Evolutionary conservation across 257 asterid genomes (phyloP), one percentile per base, ranked within the genome.

Genomic region (Mentha longifolia): DNA sequence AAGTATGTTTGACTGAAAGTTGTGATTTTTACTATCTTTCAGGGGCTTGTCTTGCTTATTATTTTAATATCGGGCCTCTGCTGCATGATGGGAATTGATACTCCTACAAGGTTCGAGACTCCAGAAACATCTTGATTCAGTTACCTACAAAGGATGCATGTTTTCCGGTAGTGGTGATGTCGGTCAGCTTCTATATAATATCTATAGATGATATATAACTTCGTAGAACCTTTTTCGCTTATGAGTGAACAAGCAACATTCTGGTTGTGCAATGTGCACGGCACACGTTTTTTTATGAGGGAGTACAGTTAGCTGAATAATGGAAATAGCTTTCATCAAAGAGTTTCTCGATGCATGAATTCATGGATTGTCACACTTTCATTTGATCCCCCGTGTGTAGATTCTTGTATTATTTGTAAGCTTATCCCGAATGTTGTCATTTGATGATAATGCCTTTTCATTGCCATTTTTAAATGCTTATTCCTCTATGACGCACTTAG

Each of bases 11-110:
- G 39, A 16, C 68, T 67, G 56, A 60, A 67, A 43, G 22, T 67
- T 45, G 16, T 60, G 71, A 47, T 25, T 16, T 46, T 50, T 66
- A 30, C 67, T 55, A 54, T 66, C 52, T 82, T 83, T 73, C 94
- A 95, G 99, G 99, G 91, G 25, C 61, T 95, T 68, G 98, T 92
- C 57, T 79, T 95, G 79, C 94, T 95, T 63, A 69, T 95, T 74
- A 95, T 95, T 77, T 80, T 95, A 81, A 81, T 95, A 76, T 89
- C 99, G 3, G 99, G 99, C 55, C 96, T 95, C 74, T 92, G 99
- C 88, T 95, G 99, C 84, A 95, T 95, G 98, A 84, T 84, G 84
- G 98, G 98, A 72, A 95, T 92, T 50, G 99, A 95, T 81, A 95
- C 99, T 65, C 99, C 98, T 17, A 87, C 98, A 20, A 92, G 99